Evolutionary conservation across 768 basidiomycete genomes (phyloP).

Genomic region (Hypholoma sublateritium): DNA sequence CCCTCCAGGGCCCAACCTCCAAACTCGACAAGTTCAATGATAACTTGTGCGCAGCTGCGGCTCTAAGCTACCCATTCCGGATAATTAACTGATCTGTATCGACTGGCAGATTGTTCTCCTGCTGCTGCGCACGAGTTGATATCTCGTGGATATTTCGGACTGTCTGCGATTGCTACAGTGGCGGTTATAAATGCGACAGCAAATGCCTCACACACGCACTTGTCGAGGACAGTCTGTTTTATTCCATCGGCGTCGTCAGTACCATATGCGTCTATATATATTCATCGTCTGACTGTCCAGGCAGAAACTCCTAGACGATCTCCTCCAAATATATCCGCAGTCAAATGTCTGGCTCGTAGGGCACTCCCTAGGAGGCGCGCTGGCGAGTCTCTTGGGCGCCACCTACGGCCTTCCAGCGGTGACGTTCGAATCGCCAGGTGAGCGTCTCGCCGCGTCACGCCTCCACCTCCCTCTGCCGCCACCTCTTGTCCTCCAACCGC

Average conservation of each 20-base stretch:
- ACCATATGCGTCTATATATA: too few relatives aligned
- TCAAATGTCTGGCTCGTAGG: constrained; percentile 89
- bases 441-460: constrained; percentile 71
- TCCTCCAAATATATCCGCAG: constrained; percentile 78
- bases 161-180: constrained; percentile 85
- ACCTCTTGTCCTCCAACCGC: constrained; percentile 42
- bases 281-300: background rate
- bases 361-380: constrained; percentile 87
- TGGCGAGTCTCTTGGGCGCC: constrained; percentile 84
- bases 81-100: background rate
- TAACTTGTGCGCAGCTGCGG: constrained; percentile 48
- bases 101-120: constrained; percentile 62
- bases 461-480: constrained; percentile 78
- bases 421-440: constrained; percentile 85
- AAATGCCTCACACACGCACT: constrained; percentile 83
- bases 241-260: constrained; percentile 82
- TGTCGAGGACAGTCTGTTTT: constrained; percentile 89
- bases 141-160: constrained; percentile 82
- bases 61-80: background rate
- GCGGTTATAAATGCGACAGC: constrained; percentile 72
- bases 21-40: constrained; percentile 94
- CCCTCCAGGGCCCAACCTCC: constrained; percentile 80
- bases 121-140: constrained; percentile 91
- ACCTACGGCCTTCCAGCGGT: constrained; percentile 93
- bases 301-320: constrained; percentile 85